Percentiles rank a stretch among this genome's conserved stretches.
phyloP scores from a whole-genome alignment of 495 filamentous ascomycete genomes.

The Echria macrotheca region DNA sequence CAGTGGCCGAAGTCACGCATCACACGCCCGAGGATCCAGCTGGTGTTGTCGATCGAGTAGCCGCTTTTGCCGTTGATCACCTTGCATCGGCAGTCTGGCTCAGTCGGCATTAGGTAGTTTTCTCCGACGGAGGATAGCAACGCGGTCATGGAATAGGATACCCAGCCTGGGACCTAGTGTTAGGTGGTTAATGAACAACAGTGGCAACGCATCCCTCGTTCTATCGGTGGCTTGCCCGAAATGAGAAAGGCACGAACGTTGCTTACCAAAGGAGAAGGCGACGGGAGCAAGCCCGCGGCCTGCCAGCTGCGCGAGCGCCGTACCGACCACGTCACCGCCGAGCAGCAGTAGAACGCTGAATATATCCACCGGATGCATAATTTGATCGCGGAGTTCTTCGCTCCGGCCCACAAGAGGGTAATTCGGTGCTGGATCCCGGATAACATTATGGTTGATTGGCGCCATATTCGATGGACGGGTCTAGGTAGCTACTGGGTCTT shows the following conservation, averaged over 20 bases:
- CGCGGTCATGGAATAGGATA: constrained; percentile 39
- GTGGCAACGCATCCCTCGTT: no score
- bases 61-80: constrained; percentile 43
- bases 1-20: constrained; percentile 44
- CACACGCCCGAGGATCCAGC: constrained; percentile 48
- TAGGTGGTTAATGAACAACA: no score
- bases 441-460: no score
- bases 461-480: no score
- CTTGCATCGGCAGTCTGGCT: constrained; percentile 25
- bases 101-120: constrained; percentile 35
- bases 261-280: constrained; percentile 43
- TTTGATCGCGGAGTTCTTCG: no score
- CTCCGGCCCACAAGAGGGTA: no score
- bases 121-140: constrained; percentile 41
- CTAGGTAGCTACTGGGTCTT: no score
- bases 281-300: constrained; percentile 33
- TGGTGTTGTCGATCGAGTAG: constrained; percentile 37
- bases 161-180: constrained; percentile 46
- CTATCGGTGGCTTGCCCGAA: no score
- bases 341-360: neutral
- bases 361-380: neutral
- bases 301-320: neutral
- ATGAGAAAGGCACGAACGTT: no score
- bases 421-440: no score
- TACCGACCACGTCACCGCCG: neutral